Evolutionary conservation across 2,329 filamentous ascomycete genomes (phyloP), one percentile per base, ranked within the genome.

Genomic region (Sporothrix pseudoabietina): DNA sequence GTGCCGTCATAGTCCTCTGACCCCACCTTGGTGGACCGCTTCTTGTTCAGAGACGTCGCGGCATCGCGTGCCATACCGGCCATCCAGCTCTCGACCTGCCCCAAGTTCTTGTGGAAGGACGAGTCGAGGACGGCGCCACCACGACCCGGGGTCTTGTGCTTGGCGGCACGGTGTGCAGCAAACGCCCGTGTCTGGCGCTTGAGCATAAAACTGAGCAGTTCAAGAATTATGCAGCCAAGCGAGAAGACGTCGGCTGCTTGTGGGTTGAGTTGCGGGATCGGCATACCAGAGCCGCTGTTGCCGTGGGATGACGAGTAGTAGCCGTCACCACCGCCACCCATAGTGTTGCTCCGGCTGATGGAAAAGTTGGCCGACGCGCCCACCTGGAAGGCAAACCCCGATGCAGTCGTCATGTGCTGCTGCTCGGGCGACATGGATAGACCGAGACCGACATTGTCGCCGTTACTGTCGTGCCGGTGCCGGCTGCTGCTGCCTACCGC

Each of bases 161-260:
- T 90, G 3, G 88, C 86, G 0, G 88, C 86, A 6, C 92, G 89
- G 79, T 92, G 89, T 32, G 88, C 85, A 47, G 88, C 84, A 78
- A 94, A 93, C 35, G 90, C 87, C 69, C 87, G 86, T 0, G 88
- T 85, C 71, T 89, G 88, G 76, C 90, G 89, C 79, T 92, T 92
- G 74, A 93, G 81, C 73, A 92, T 83, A 78, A 92, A 89, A 30
- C 89, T 89, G 26, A 94, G 79, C 41, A 94, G 86, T 76, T 94
- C 92, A 19, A 94, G 83, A 74, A 91, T 91, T 70, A 94, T 85
- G 79, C 91, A 92, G 10, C 89, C 92, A 1, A 94, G 84, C 3
- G 91, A 92, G 81, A 92, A 94, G 26, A 94, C 84, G 78, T 94
- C 92, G 61, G 90, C 88, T 74, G 87, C 86, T 75, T 88, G 87